phyloP scores from a whole-genome alignment of 2,329 filamentous ascomycete species.

The Penicillium vulpinum region DNA sequence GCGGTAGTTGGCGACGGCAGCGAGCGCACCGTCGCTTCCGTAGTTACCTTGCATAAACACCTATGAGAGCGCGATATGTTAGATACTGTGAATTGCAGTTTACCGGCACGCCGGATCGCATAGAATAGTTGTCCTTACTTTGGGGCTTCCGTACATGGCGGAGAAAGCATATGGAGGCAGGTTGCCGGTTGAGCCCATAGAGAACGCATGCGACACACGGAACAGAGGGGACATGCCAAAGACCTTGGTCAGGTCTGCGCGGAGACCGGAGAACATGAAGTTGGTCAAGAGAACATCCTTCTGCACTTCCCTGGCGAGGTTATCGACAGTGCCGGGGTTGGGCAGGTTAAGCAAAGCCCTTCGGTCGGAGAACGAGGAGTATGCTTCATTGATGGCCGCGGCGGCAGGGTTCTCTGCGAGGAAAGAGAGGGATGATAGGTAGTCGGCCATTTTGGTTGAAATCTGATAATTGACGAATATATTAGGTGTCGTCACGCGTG shows the following conservation, averaged over 20 bases:
- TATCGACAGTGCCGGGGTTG: slow-evolving; percentile 91
- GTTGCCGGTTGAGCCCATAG: slow-evolving; percentile 78
- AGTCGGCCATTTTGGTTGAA: slow-evolving; percentile 43
- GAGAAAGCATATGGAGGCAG: slow-evolving; percentile 94
- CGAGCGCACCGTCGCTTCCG: slow-evolving; percentile 87
- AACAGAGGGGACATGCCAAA: slow-evolving; percentile 93
- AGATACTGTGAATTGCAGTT: slow-evolving; percentile 1
- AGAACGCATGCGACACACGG: slow-evolving; percentile 95
- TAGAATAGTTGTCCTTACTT: slow-evolving; percentile 57
- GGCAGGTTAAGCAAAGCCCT: slow-evolving; percentile 83
- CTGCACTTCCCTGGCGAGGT: slow-evolving; percentile 85
- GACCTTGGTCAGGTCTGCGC: slow-evolving; percentile 93
- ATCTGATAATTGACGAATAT: slow-evolving; percentile 18
- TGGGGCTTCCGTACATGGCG: slow-evolving; percentile 87
- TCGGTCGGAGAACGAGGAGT: slow-evolving; percentile 78
- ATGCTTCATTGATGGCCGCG: slow-evolving; percentile 70
- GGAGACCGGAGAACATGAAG: slow-evolving; percentile 93
- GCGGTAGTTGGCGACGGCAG: slow-evolving; percentile 88
- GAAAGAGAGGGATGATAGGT: slow-evolving; percentile 58
- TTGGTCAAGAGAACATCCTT: slow-evolving; percentile 96
- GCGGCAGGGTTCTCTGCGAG: slow-evolving; percentile 73
- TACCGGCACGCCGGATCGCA: too few relatives aligned
- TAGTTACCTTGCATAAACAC: slow-evolving; percentile 93
- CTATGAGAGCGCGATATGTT: slow-evolving; percentile 48
- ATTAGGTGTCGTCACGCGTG: slow-evolving; percentile 27